These are phyloP conservation scores for Phytophthora pseudosyringae DNA, from an alignment of 352 stramenopile genomes.

Conservation along the genomic window DNA sequence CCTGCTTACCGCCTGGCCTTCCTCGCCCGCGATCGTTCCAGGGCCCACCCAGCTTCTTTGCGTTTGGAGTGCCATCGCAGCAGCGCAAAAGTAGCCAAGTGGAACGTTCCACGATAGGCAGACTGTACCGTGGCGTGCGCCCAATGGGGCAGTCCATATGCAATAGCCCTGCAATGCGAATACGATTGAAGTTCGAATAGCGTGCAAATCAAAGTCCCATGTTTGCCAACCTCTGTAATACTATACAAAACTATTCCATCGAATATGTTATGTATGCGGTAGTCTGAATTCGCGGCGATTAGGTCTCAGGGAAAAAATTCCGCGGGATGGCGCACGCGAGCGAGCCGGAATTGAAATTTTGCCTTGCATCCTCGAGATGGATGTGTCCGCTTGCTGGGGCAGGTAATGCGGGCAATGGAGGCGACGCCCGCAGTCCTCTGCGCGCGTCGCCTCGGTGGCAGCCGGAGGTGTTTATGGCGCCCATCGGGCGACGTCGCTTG, in stretches of 20 bases:
- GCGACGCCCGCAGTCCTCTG: too few species aligned
- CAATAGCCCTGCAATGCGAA: not conserved
- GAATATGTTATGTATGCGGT: not conserved
- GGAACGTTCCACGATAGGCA: conserved; percentile 14
- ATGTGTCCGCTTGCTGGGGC: not conserved
- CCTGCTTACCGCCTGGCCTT: conserved; percentile 11
- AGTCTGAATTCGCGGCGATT: not conserved
- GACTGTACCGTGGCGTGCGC: not conserved
- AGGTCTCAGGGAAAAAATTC: conserved; percentile 3
- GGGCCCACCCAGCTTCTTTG: conserved; percentile 14
- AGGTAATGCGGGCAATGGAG: too few species aligned
- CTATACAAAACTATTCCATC: not conserved
- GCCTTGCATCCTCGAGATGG: not conserved
- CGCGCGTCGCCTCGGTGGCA: too few species aligned
- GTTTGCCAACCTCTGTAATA: not conserved
- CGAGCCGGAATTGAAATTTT: too few species aligned
- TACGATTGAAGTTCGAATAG: not conserved
- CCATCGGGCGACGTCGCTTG: too few species aligned
- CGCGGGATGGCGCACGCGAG: too few species aligned
- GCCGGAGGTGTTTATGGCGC: too few species aligned
- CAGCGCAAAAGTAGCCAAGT: conserved; percentile 21
- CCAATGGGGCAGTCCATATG: not conserved
- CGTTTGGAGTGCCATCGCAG: too few species aligned
- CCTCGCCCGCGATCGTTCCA: conserved; percentile 2
- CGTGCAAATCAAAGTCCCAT: not conserved